Base-by-base conservation (phyloP, 495 filamentous ascomycete species). In the Trichoderma gamsii region DNA sequence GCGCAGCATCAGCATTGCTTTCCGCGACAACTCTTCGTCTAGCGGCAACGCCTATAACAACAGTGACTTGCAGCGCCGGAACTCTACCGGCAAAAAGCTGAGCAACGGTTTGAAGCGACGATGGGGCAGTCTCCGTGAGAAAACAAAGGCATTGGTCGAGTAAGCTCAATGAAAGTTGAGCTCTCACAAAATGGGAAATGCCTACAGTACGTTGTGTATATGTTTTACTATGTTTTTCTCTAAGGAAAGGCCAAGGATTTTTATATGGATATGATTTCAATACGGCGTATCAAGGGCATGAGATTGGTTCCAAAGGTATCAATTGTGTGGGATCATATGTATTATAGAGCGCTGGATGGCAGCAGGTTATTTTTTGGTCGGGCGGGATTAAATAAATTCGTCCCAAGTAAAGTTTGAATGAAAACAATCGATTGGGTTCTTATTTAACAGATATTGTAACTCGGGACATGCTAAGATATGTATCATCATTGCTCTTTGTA, bases 121-220 rank as follows among this genome's bases (percentile, higher is more conserved):
- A 15, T 76, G 84, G 65, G 81, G 80, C 13, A 84, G 81, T 65
- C 64, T 85, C 38, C 75, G 79, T 32, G 71, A 73, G 63, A 79
- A 72, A 70, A 73, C 72, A 70, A 69, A 70, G 38, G 18, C 65
- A 23, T n/a, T 49, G 13, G n/a, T 49, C 13, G 44, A 49, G 44
- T n/a, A 29, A 29, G 1, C 13, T 49, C 44, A 8, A 5, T 15
- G 2, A 8, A n/a, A n/a, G 18, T 7, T 18, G n/a, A 49, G 44
- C 44, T 13, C 44, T 49, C 44, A 11, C 35, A 38, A 38, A 38
- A 3, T 38, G 35, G 35, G 2, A 38, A 9, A 9, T 38, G 5
- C 29, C 29, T 29, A 29, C 29, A 38, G 2, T 35, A 6, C 32
- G 44, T n/a, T n/a, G 44, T 49, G 44, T 16, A 49, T 49, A n/a